Base-by-base conservation (phyloP, 164 flowering plant species). In the Nymphaea colorata region DNA sequence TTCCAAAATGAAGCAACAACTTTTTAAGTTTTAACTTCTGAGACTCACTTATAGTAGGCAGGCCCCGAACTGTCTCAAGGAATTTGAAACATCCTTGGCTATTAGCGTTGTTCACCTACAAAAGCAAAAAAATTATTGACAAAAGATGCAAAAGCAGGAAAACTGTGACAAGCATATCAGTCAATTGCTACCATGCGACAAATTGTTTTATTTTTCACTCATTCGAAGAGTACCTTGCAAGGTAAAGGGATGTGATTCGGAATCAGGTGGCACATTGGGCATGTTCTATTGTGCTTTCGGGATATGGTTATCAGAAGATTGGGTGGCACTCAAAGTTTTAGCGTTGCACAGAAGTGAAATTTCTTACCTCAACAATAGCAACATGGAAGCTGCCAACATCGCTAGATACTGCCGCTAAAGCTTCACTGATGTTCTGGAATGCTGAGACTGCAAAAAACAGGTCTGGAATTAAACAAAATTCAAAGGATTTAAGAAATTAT, bases 361-460 rank as follows among this genome's bases (percentile, higher is more conserved):
- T 61, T n/a, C 64, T 63, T 77, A 91, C 97, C 98, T 88, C 98
- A 36, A 89, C 87, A 41, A 92, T 84, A 7, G 98, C 96, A 71
- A 92, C 85, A 78, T 92, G 96, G 79, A 86, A 92, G 74, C 73
- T 77, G 68, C 82, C 85, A 41, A 76, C 69, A 63, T 77, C 77
- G 68, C 69, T 77, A 62, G 84, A 76, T 67, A 86, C 69, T 72
- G 85, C 92, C 4, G 81, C 73, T 41, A 87, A 72, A 62, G 98
- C 96, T 70, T 86, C 92, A 65, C 75, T 73, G 77, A 80, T 88
- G 74, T 83, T 73, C 74, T 70, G 79, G 75, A 86, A 89, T 51
- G 75, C 67, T 45, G 80, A 84, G 72, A 92, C 98, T 92, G 87
- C 42, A 76, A 70, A 68, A 6, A 64, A n/a, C n/a, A 59, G n/a